Evolutionary conservation across 1,139 yeast species (phyloP).

Genomic region (Sugiyamaella japonica): DNA sequence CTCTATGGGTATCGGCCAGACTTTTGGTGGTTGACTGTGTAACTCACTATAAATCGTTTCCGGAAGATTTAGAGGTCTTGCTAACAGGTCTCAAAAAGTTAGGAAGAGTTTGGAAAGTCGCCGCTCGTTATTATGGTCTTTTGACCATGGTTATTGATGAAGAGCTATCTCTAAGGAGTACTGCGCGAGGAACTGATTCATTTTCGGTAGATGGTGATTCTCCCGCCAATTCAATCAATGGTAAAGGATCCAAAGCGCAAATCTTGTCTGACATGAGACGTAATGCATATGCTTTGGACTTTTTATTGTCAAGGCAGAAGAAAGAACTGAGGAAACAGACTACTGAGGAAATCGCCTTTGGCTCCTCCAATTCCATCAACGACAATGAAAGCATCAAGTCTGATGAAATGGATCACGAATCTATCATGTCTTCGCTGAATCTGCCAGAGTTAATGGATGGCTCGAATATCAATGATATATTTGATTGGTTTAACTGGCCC

Average conservation of each 20-base stretch:
- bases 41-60: slow-evolving; percentile 30
- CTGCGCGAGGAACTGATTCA: slow-evolving; percentile 29
- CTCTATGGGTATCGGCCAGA: slow-evolving; percentile 42
- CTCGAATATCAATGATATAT: slow-evolving; percentile 19
- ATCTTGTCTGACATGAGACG: slow-evolving; percentile 31
- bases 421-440: slow-evolving; percentile 8
- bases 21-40: slow-evolving; percentile 42
- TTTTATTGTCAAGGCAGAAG: slow-evolving; percentile 23
- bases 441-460: slow-evolving; percentile 16
- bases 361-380: slow-evolving; percentile 3
- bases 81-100: slow-evolving; percentile 33
- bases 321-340: slow-evolving; percentile 5
- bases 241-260: slow-evolving; percentile 22
- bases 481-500: slow-evolving; percentile 31
- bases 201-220: background rate
- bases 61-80: slow-evolving; percentile 32
- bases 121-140: slow-evolving; percentile 38
- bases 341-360: background rate
- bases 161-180: slow-evolving; percentile 34
- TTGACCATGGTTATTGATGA: slow-evolving; percentile 36
- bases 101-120: slow-evolving; percentile 39
- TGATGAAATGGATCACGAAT: slow-evolving; percentile 14
- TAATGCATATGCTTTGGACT: slow-evolving; percentile 31
- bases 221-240: background rate
- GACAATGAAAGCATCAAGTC: slow-evolving; percentile 9